Conservation (phyloP, 306 rosid species). For the Medicago arabica region DNA sequence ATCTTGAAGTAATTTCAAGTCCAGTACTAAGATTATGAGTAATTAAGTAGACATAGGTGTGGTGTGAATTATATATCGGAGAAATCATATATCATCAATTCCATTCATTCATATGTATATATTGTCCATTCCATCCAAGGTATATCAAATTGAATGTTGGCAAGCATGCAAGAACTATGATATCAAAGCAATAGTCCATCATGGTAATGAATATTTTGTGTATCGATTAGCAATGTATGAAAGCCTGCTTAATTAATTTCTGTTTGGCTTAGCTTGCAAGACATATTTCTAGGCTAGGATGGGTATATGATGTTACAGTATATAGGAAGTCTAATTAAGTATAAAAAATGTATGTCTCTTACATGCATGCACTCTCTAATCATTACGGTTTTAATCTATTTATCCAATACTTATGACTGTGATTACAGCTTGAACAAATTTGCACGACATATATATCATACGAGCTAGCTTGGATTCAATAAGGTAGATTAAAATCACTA, state of each 20-base stretch:
- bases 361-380: slow-evolving; percentile 36
- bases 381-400: slow-evolving; percentile 33
- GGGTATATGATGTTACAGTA: slow-evolving; percentile 20
- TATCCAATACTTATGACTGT: slow-evolving; percentile 10
- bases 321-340: not conserved
- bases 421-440: too few species aligned
- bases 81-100: not conserved
- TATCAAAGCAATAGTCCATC: slow-evolving; percentile 32
- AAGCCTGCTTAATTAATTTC: not conserved
- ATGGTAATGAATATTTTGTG: slow-evolving; percentile 24
- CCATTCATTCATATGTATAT: not conserved
- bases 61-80: not conserved
- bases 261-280: slow-evolving; percentile 44
- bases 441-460: too few species aligned
- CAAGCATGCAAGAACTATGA: slow-evolving; percentile 34
- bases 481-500: too few species aligned
- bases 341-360: slow-evolving; percentile 27
- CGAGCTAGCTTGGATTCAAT: too few species aligned
- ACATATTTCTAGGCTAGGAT: slow-evolving; percentile 29
- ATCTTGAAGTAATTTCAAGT: too few species aligned
- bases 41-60: too few species aligned
- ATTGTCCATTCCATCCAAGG: not conserved
- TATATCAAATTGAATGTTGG: not conserved
- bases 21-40: too few species aligned
- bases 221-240: not conserved